Evolutionary conservation across 305 asterid genomes (phyloP).

Genomic region (Solanum hybrid): DNA sequence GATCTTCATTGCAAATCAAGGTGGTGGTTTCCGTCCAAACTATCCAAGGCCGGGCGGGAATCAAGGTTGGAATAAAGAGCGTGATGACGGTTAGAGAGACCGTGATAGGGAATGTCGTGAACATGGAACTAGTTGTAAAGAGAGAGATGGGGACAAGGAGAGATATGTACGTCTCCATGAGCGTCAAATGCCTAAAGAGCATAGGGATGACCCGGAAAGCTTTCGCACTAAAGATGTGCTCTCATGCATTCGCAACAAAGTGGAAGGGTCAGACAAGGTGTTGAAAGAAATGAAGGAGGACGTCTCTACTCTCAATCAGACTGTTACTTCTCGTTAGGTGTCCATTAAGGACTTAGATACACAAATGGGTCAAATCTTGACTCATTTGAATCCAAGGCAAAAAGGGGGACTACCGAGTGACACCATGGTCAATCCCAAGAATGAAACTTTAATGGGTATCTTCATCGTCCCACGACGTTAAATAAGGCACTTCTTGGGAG

Average conservation of each 20-base stretch:
- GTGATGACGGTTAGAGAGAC: neutral
- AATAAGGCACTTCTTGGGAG: too few species aligned
- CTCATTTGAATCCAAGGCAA: neutral
- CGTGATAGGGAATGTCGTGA: neutral
- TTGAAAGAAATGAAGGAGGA: neutral
- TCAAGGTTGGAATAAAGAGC: neutral
- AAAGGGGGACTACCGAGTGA: neutral
- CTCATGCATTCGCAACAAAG: neutral
- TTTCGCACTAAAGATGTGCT: neutral
- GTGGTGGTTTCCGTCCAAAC: too few species aligned
- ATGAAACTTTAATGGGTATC: neutral
- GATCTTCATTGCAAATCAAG: too few species aligned
- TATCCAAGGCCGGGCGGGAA: too few species aligned
- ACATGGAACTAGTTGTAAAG: neutral
- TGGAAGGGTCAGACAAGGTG: neutral
- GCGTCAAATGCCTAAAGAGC: neutral
- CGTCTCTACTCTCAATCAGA: neutral
- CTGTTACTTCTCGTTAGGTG: neutral
- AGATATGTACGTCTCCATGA: too few species aligned
- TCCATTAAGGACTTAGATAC: neutral
- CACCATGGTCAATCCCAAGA: neutral
- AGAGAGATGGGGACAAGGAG: neutral
- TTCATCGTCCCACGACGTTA: neutral
- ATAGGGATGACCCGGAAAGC: neutral
- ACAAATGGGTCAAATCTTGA: too few species aligned